A percentile compares a stretch with the other conserved stretches of the same genome.
Evolutionary conservation across 208 protist genomes (phyloP).

Genomic region (Acanthamoeba polyphaga): DNA sequence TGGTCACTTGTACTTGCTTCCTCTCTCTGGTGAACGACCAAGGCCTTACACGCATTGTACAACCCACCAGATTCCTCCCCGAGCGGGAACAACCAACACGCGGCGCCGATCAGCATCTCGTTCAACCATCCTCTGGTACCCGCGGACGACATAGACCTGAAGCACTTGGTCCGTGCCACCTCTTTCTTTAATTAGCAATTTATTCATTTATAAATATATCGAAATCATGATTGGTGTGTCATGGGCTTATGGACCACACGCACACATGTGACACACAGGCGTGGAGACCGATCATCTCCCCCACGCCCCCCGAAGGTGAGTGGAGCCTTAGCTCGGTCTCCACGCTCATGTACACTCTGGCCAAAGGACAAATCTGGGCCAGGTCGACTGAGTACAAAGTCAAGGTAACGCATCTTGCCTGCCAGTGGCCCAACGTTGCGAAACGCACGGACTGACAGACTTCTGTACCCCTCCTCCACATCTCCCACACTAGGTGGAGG

Average conservation of each 20-base stretch:
- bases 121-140: constrained; percentile 73
- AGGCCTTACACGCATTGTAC: background rate
- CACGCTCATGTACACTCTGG: constrained; percentile 42
- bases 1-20: background rate
- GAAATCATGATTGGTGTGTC: too few species aligned
- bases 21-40: too few species aligned
- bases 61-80: background rate
- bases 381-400: constrained; percentile 59
- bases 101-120: background rate
- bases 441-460: background rate
- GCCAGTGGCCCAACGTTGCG: background rate
- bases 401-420: background rate
- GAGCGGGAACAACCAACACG: background rate
- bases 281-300: constrained; percentile 39
- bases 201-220: background rate
- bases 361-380: background rate
- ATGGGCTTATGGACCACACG: background rate
- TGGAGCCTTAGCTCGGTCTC: background rate
- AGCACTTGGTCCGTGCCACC: background rate
- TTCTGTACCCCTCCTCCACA: background rate
- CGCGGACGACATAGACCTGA: background rate
- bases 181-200: background rate
- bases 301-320: constrained; percentile 29
- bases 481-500: background rate
- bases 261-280: background rate